phyloP scores from a whole-genome alignment of 1,139 yeast species.

The Pichia kudriavzevii region DNA sequence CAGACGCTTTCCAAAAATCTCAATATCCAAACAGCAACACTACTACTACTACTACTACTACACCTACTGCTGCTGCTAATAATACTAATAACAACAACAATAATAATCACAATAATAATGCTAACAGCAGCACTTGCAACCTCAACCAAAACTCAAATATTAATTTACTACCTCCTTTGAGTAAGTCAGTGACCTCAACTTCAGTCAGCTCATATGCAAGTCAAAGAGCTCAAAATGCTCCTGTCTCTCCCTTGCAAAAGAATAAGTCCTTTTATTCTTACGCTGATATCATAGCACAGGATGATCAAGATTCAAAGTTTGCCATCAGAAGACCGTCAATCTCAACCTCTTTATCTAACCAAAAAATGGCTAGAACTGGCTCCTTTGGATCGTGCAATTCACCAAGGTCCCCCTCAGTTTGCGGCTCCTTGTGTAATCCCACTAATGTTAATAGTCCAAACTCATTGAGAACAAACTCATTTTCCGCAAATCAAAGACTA shows the following conservation, averaged over 20 bases:
- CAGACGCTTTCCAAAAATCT: constrained; percentile 19
- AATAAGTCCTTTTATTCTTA: constrained; percentile 64
- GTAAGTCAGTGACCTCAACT: constrained; percentile 2
- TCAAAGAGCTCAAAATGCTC: constrained; percentile 22
- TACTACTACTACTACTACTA: too few species aligned
- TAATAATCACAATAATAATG: constrained; percentile 1
- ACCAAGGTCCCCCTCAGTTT: constrained; percentile 12
- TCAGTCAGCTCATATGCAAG: constrained; percentile 2
- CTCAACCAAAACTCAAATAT: constrained; percentile 1
- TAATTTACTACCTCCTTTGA: constrained; percentile 5
- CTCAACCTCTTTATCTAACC: constrained; percentile 26
- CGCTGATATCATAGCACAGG: constrained; percentile 69
- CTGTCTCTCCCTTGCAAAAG: constrained; percentile 29
- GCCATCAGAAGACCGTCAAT: constrained; percentile 50
- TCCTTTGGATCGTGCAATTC: constrained; percentile 15
- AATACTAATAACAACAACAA: too few species aligned
- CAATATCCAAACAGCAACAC: constrained; percentile 1
- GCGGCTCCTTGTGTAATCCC: background rate
- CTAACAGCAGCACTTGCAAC: constrained; percentile 1
- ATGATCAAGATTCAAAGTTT: constrained; percentile 34
- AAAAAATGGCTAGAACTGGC: constrained; percentile 24
- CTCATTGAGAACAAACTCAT: constrained; percentile 6
- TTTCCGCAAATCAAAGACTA: background rate
- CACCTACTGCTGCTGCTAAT: constrained; percentile 1
- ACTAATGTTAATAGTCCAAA: background rate